Base-by-base conservation (phyloP, 2,329 filamentous ascomycete species). In the Cucurbitaria berberidis region DNA sequence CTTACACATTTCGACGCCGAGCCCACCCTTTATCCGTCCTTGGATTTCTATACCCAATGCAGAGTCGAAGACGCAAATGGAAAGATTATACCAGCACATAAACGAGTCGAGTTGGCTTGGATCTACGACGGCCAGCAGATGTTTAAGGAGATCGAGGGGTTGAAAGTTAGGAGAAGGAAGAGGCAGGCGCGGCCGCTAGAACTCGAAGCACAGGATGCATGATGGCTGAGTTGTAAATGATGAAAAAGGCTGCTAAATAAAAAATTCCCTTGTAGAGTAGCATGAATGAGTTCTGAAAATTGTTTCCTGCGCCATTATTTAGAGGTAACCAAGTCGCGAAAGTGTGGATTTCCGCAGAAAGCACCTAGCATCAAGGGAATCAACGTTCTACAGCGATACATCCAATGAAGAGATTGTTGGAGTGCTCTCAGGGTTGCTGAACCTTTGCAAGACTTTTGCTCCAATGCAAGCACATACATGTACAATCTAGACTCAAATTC, bases 41-140 rank as follows among this genome's bases (percentile, higher is more conserved):
- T 58, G 24, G 57, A 62, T 40, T 59, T 59, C 27, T 62, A 29
- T n/a, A 62, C 56, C 13, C 56, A 62, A 42, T 56, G 55, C 42
- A 42, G 51, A 30, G 59, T 59, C 10, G 52, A 56, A 51, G 41
- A 49, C 21, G 3, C 19, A 30, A 48, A 52, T 35, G 50, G 50
- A 18, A 51, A 46, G 18, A 21, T 58, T 19, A 34, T 59, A 5
- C 36, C 53, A 9, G 47, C 48, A 5, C 36, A 56, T n/a, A 54
- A 54, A 45, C 45, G 59, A 16, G 35, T 38, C 13, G 53, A 62
- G 15, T 18, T 62, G 51, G 56, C 56, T 10, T 62, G 59, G 59
- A 59, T 52, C 11, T 29, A 42, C 16, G 30, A 53, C 19, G 53
- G 56, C 7, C 27, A 30, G 24, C 48, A 60, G 38, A 27, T 60